Evolutionary conservation across 73 alveolate species (phyloP).

Genomic region (Paramecium biaurelia): DNA sequence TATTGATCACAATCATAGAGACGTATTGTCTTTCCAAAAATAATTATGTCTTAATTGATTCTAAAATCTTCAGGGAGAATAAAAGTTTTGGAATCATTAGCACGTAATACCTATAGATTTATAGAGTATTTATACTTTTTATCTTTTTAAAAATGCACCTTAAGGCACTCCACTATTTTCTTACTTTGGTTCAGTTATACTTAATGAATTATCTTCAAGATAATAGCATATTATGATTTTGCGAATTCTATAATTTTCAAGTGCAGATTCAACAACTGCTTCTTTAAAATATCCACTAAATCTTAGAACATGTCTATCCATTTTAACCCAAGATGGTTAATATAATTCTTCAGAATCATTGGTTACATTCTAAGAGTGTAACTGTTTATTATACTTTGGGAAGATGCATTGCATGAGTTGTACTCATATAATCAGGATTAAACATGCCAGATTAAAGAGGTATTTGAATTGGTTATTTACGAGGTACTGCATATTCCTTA

Average conservation of each 20-base stretch:
- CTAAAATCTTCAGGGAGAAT: conserved; percentile 77
- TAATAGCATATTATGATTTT: conserved; percentile 78
- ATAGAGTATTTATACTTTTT: conserved; percentile 40
- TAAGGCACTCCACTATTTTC: conserved; percentile 92
- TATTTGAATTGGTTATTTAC: conserved; percentile 53
- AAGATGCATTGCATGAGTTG: conserved; percentile 68
- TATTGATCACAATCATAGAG: conserved; percentile 87
- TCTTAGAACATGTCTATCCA: conserved; percentile 90
- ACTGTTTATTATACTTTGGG: conserved; percentile 28
- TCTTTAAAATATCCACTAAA: conserved; percentile 93
- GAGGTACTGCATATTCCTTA: conserved; percentile 67
- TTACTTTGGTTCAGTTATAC: conserved; percentile 84
- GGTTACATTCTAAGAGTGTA: conserved; percentile 22
- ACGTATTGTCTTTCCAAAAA: conserved; percentile 78
- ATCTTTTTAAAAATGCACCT: conserved; percentile 90
- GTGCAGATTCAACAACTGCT: conserved; percentile 89
- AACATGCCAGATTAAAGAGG: conserved; percentile 71
- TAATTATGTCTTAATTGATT: conserved; percentile 77
- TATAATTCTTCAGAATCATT: conserved; percentile 80
- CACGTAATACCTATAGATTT: conserved; percentile 62
- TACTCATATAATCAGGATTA: conserved; percentile 66
- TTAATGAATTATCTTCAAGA: conserved; percentile 87
- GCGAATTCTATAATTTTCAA: conserved; percentile 88
- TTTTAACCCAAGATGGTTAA: conserved; percentile 94
- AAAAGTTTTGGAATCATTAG: conserved; percentile 72